Percentiles rank a stretch among this genome's conserved stretches.
These are phyloP conservation scores for Karstenula rhodostoma DNA, from an alignment of 2,329 filamentous ascomycete species.

Conservation along the genomic window DNA sequence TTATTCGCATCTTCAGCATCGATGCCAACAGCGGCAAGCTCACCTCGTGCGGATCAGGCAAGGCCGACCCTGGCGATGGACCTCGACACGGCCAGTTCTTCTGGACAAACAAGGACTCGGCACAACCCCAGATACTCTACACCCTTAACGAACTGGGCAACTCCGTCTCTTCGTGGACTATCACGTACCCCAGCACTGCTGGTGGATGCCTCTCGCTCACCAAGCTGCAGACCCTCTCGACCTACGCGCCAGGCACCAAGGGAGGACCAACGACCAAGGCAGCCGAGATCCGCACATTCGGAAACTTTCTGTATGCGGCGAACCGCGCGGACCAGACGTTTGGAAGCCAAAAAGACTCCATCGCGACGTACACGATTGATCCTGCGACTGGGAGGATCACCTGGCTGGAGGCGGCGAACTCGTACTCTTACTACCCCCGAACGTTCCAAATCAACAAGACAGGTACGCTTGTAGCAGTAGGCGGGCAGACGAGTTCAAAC, in stretches of 20 bases:
- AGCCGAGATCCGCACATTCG: conserved; percentile 32
- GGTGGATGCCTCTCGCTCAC: conserved; percentile 28
- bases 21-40: conserved; percentile 53
- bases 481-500: conserved; percentile 29
- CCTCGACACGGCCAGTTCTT: conserved; percentile 60
- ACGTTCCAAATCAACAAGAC: conserved; percentile 33
- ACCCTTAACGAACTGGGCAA: conserved; percentile 36
- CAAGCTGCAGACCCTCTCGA: conserved; percentile 31
- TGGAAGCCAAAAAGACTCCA: conserved; percentile 32
- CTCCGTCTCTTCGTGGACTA: conserved; percentile 31
- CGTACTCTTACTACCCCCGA: conserved; percentile 35
- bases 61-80: conserved; percentile 56
- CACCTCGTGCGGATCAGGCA: conserved; percentile 52
- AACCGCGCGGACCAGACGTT: conserved; percentile 38
- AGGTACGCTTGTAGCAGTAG: conserved; percentile 27
- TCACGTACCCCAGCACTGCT: conserved; percentile 20
- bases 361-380: conserved; percentile 29
- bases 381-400: conserved; percentile 25
- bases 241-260: conserved; percentile 23
- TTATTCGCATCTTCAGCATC: conserved; percentile 62
- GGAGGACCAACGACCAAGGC: conserved; percentile 28
- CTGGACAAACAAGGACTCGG: conserved; percentile 26
- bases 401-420: conserved; percentile 31
- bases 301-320: conserved; percentile 35
- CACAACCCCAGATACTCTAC: conserved; percentile 18